Evolutionary conservation across 192 early-diverging fungal species (phyloP), one percentile per base, ranked within the genome.

Genomic region (Podila epigama): DNA sequence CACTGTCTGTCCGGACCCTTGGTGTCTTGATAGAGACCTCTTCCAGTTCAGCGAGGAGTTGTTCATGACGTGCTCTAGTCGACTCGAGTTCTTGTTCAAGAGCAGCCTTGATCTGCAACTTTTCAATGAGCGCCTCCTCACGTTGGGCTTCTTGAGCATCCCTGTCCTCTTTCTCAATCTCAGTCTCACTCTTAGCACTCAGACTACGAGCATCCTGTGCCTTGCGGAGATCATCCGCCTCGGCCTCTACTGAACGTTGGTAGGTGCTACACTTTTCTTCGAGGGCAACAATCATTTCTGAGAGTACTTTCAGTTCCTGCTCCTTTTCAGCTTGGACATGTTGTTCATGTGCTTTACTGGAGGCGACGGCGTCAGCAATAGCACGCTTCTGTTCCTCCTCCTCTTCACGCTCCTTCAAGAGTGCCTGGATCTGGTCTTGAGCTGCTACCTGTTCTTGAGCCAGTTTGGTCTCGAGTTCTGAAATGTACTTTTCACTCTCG

Each of bases 401-500:
- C 51, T 72, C 61, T 39, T 82, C 81, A n/a, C 60, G 59, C 44
- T 75, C 63, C 2, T 60, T 40, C 15, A 70, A 37, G 13, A 52
- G 40, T 20, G 70, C 36, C 50, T 75, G 51, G 16, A 82, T 58
- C 15, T 39, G 32, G 29, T 75, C 70, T 44, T 79, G 56, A 33
- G 58, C 52, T 3, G n/a, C 35, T 4, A 41, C 56, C 11, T 77
- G 62, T 34, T 75, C 62, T n/a, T 36, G 33, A 4, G 52, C 50
- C 11, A 82, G 67, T 20, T 70, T 68, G 0, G 60, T 27, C 35
- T 82, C 80, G 18, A 82, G 52, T 32, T 69, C 56, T 9, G 50
- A 37, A 31, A 82, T 72, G 33, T 64, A 53, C 10, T 59, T 51
- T 28, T 82, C 65, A 51, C 66, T 66, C 25, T 78, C 56, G 12